A percentile compares a stretch with the other conserved stretches of the same genome.
Evolutionary conservation across 2,329 filamentous ascomycete species (phyloP).

Genomic region (Dactylellina drechsleri): DNA sequence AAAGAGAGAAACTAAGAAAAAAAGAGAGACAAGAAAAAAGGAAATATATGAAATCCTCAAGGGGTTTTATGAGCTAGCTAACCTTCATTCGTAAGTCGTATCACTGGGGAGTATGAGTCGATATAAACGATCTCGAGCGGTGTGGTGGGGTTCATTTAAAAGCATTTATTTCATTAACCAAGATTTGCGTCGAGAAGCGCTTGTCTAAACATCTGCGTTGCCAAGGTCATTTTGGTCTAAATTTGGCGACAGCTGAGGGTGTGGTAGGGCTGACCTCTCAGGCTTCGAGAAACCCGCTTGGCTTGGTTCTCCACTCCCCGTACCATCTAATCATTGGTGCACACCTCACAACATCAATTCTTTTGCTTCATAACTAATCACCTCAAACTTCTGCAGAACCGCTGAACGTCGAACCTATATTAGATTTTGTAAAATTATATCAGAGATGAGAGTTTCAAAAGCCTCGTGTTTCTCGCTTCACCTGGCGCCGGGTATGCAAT

Average conservation of each 20-base stretch:
- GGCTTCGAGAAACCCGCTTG: neutral
- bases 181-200: slow-evolving; percentile 37
- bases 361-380: neutral
- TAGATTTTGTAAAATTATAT: neutral
- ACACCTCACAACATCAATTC: no score
- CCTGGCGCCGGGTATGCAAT: slow-evolving; percentile 55
- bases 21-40: no score
- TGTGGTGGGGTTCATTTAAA: no score
- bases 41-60: no score
- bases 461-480: slow-evolving; percentile 50
- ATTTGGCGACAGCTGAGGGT: slow-evolving; percentile 43
- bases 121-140: no score
- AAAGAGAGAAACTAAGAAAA: neutral
- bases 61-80: no score
- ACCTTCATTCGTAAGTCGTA: no score
- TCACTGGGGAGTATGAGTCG: no score
- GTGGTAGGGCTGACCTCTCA: slow-evolving; percentile 49
- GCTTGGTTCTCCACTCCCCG: neutral
- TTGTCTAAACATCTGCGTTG: neutral
- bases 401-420: slow-evolving; percentile 5
- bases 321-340: slow-evolving; percentile 27
- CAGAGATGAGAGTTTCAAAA: slow-evolving; percentile 38
- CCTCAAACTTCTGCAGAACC: slow-evolving; percentile 12
- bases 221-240: slow-evolving; percentile 43
- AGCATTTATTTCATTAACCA: no score